These are phyloP conservation scores for Phytophthora cajani DNA, from an alignment of 352 stramenopile species.

Conservation along the genomic window DNA sequence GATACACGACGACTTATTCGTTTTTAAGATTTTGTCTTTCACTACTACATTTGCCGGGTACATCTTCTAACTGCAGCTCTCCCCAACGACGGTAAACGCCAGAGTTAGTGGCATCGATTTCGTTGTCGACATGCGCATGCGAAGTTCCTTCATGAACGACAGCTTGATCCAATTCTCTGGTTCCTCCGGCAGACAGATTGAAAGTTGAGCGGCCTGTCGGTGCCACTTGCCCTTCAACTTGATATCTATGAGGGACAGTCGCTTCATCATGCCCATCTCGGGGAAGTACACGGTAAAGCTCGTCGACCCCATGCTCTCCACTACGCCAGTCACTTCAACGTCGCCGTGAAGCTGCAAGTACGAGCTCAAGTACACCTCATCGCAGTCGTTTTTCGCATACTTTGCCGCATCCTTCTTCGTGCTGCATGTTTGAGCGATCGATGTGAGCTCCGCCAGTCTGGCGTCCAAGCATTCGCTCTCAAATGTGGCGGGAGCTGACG, in stretches of 20 bases:
- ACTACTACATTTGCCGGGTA: too few relatives aligned
- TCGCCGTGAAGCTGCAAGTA: conserved; percentile 57
- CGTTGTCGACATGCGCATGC: conserved; percentile 52
- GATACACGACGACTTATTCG: too few relatives aligned
- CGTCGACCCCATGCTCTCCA: conserved; percentile 61
- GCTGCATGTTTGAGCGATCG: conserved; percentile 81
- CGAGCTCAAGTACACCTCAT: conserved; percentile 73
- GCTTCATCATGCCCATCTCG: conserved; percentile 62
- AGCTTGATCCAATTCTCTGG: conserved; percentile 29
- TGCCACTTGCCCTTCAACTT: conserved; percentile 42
- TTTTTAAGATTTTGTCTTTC: too few relatives aligned
- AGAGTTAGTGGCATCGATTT: conserved; percentile 55
- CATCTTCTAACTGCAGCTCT: background rate
- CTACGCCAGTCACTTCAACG: conserved; percentile 35
- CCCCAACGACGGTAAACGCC: conserved; percentile 44
- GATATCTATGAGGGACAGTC: conserved; percentile 53
- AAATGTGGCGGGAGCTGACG: background rate
- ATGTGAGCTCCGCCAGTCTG: conserved; percentile 50
- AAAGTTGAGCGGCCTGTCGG: conserved; percentile 41
- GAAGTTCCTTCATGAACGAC: conserved; percentile 54
- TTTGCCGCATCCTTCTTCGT: conserved; percentile 88
- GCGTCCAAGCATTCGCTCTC: conserved; percentile 24
- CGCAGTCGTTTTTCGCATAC: conserved; percentile 71
- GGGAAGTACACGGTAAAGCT: conserved; percentile 72
- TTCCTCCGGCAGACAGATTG: conserved; percentile 33